phyloP scores from a whole-genome alignment of 768 basidiomycete species.

The Tulasnella sp. region DNA sequence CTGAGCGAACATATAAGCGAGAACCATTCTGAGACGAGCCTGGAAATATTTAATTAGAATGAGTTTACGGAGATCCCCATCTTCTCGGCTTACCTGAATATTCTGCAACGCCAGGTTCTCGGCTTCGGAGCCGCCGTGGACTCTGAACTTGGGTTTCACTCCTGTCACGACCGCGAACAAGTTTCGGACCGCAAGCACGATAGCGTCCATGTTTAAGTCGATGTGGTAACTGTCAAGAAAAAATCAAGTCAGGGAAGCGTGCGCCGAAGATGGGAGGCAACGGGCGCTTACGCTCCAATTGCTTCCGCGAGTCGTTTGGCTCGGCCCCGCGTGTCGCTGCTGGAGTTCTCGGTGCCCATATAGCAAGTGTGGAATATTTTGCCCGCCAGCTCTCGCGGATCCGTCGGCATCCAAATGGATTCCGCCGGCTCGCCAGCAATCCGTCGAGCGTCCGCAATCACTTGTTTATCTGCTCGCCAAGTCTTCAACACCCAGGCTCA shows the following conservation, averaged over 20 bases:
- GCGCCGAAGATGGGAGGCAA: neutral
- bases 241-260: neutral
- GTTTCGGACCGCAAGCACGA: constrained; percentile 74
- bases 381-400: constrained; percentile 74
- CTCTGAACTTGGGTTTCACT: constrained; percentile 59
- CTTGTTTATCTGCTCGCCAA: constrained; percentile 50
- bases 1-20: constrained; percentile 91
- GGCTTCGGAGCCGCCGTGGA: constrained; percentile 71
- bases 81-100: constrained; percentile 52
- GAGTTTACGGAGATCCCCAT: neutral
- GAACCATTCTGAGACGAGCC: constrained; percentile 89
- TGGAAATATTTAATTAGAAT: constrained; percentile 23
- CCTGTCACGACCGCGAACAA: constrained; percentile 79
- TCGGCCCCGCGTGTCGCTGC: constrained; percentile 66
- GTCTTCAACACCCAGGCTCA: neutral
- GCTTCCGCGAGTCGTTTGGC: constrained; percentile 80
- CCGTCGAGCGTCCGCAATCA: constrained; percentile 81
- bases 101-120: constrained; percentile 98
- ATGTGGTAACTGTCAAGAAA: constrained; percentile 61
- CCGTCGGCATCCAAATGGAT: constrained; percentile 73
- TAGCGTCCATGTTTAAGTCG: constrained; percentile 90
- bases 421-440: constrained; percentile 75
- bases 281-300: constrained; percentile 63
- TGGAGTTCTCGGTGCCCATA: constrained; percentile 98
- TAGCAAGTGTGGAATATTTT: constrained; percentile 96